Base-by-base conservation (phyloP, 208 protist genomes). In the Leishmania tarentolae region DNA sequence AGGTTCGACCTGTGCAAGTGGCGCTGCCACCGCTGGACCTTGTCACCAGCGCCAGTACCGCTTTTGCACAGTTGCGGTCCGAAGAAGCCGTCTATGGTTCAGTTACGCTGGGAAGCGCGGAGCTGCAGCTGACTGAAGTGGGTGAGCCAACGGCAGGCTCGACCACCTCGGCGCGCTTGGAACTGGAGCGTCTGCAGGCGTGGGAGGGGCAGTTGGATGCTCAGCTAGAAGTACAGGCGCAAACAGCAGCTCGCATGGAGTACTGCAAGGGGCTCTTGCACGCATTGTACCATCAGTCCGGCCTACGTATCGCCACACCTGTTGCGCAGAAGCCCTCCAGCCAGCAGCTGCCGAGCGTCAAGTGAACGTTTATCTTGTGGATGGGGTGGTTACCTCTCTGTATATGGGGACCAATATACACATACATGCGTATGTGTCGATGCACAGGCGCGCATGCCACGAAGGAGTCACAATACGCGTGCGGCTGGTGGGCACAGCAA, bases 141-240 rank as follows among this genome's bases (percentile, higher is more conserved):
- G 91, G 91, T 19, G 63, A 70, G 47, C 91, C 91, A 31, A 82
- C 83, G 15, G 73, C 79, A 7, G 78, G 85, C 5, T 84, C 86
- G 24, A 95, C 93, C 3, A 96, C 93, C n/a, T 93, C 91, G 7
- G 91, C 93, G 0, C 86, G 83, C 24, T 46, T 95, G 11, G 91
- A 95, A 61, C 42, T 88, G 37, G 82, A 84, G 31, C 90, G 91
- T 5, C 82, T 96, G 47, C 15, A 50, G 28, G 56, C 56, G 3
- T 82, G 52, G 82, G 74, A 80, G 47, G 50, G 1, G 21, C 63
- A 83, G 59, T 63, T 85, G 63, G 61, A 76, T 53, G 42, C 7
- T 9, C 79, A 86, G 76, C 75, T 81, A 40, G n/a, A 35, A 11
- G 75, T 65, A 31, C 61, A 21, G 11, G 71, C 77, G 17, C 69